These are phyloP conservation scores for Recurvomyces mirabilis DNA, from an alignment of 495 filamentous ascomycete genomes.

Conservation along the genomic window DNA sequence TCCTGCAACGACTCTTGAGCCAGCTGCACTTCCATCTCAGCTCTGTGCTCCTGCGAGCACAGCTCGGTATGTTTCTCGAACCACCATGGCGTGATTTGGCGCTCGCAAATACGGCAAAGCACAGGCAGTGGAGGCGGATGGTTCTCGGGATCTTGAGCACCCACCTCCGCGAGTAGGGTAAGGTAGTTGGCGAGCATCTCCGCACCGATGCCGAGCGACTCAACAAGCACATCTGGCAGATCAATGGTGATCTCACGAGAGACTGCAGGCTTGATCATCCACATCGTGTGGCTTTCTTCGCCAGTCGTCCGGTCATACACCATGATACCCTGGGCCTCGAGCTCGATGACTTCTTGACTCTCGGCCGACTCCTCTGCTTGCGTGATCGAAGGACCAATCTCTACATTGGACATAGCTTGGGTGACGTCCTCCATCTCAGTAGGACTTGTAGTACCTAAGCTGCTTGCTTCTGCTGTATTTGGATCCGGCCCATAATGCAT, in stretches of 20 bases:
- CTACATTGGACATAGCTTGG: slow-evolving; percentile 26
- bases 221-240: slow-evolving; percentile 79
- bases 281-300: slow-evolving; percentile 92
- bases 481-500: slow-evolving; percentile 1
- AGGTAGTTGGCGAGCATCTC: slow-evolving; percentile 91
- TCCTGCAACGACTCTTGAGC: slow-evolving; percentile 87
- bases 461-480: not conserved
- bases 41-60: slow-evolving; percentile 87
- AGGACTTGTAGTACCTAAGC: not conserved
- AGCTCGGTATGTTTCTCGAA: slow-evolving; percentile 98
- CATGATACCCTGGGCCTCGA: slow-evolving; percentile 97
- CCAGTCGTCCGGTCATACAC: slow-evolving; percentile 84
- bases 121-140: slow-evolving; percentile 82
- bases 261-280: slow-evolving; percentile 94
- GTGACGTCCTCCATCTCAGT: slow-evolving; percentile 19
- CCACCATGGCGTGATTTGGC: slow-evolving; percentile 98
- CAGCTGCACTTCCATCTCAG: slow-evolving; percentile 94
- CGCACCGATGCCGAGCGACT: slow-evolving; percentile 85
- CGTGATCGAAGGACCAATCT: not conserved
- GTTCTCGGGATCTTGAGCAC: slow-evolving; percentile 65
- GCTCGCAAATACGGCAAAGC: slow-evolving; percentile 92
- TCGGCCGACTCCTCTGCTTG: slow-evolving; percentile 39
- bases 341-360: slow-evolving; percentile 60
- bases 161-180: slow-evolving; percentile 76
- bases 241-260: slow-evolving; percentile 89